Evolutionary conservation across 306 rosid species (phyloP).

Genomic region (Prunus dulcis): DNA sequence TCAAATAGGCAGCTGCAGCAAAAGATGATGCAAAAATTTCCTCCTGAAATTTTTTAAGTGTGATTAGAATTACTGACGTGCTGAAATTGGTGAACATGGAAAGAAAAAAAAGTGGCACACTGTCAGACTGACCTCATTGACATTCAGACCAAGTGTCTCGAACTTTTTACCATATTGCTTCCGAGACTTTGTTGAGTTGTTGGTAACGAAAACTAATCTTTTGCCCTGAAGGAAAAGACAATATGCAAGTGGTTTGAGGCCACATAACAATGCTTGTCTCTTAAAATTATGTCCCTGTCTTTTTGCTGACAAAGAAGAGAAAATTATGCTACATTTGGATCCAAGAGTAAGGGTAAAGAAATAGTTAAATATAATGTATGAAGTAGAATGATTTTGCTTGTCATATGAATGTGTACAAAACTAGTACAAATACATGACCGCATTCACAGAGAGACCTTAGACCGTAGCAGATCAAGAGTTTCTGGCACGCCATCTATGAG

Average conservation of each 20-base stretch:
- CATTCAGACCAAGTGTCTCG: constrained; percentile 89
- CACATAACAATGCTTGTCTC: constrained; percentile 9
- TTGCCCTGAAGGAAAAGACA: constrained; percentile 59
- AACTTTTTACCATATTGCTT: constrained; percentile 98
- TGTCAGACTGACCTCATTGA: constrained; percentile 61
- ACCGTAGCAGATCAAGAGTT: constrained; percentile 88
- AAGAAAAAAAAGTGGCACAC: constrained; percentile 26
- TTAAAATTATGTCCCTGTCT: not conserved
- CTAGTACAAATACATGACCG: constrained; percentile 4
- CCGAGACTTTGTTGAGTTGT: constrained; percentile 98
- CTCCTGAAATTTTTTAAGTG: constrained; percentile 52
- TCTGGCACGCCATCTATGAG: constrained; percentile 93
- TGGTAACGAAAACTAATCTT: constrained; percentile 93
- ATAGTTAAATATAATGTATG: not conserved
- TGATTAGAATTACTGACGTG: constrained; percentile 12
- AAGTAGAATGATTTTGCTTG: not conserved
- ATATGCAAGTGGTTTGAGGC: constrained; percentile 7
- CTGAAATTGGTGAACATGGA: constrained; percentile 11
- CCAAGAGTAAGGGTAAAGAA: not conserved
- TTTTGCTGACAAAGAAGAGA: constrained; percentile 13
- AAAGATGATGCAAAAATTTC: constrained; percentile 98
- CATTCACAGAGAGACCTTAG: constrained; percentile 63
- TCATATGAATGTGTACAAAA: constrained; percentile 10
- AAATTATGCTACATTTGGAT: not conserved
- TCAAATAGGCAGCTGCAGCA: constrained; percentile 95